These are phyloP conservation scores for Aureobasidium vineae DNA, from an alignment of 2,329 filamentous ascomycete genomes.

Conservation along the genomic window DNA sequence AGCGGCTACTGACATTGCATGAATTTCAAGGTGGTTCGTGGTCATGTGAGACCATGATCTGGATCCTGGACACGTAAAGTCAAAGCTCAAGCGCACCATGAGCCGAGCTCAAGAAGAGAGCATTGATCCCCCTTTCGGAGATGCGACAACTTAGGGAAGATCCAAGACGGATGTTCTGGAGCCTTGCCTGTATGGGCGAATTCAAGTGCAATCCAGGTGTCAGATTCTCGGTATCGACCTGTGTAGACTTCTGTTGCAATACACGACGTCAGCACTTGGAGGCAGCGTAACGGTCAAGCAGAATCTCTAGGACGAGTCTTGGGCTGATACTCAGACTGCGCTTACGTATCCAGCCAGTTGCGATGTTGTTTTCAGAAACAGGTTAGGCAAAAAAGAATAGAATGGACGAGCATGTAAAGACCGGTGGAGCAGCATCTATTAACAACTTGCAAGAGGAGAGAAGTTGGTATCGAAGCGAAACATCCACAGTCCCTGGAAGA, in stretches of 20 bases:
- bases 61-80: background rate
- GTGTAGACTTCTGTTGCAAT: background rate
- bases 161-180: background rate
- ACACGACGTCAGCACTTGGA: background rate
- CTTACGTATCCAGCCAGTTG: background rate
- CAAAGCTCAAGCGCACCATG: background rate
- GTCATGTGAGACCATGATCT: background rate
- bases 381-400: no score
- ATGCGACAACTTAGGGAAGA: background rate
- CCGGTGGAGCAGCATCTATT: no score
- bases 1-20: background rate
- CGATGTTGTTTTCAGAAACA: background rate
- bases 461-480: no score
- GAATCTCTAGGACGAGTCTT: background rate
- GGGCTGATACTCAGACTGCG: background rate
- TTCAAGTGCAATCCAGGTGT: background rate
- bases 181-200: background rate
- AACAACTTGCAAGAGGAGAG: no score
- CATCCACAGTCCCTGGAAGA: no score
- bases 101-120: background rate
- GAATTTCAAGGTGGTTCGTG: background rate
- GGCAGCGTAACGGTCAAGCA: background rate
- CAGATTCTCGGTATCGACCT: background rate
- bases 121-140: background rate
- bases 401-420: no score